Base-by-base conservation (phyloP, 208 protist genomes). In the Kentomonas sorsogonicus region DNA sequence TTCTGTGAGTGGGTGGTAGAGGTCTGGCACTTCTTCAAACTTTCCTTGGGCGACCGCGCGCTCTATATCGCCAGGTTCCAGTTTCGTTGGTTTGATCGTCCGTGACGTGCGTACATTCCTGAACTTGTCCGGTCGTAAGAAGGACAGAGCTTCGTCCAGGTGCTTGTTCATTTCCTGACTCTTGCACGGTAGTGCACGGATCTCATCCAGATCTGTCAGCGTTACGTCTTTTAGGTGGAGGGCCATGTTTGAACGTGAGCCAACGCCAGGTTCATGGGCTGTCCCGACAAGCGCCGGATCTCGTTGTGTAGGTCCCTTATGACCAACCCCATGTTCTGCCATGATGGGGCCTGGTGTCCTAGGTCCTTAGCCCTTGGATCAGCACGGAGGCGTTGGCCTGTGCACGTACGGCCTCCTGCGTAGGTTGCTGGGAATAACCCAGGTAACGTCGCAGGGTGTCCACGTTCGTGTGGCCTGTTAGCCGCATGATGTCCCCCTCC, bases 321-420 rank as follows among this genome's bases (percentile, higher is more conserved):
- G 6, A 11, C 4, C 9, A 62, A 5, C 1, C 55, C 43, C 25
- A 62, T 20, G 0, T 53, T 38, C 10, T 51, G 25, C 5, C 23
- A 38, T 30, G 7, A 22, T 0, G 56, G 56, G 0, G 40, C 1
- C 0, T 26, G 7, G 36, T 52, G 56, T 2, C 38, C 56, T 39
- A 51, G 6, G 2, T 16, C 25, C 15, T 62, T 33, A 33, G 30
- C 27, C 43, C 56, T 4, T 23, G 20, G 56, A 62, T 23, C 43
- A 51, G 29, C 30, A 29, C 34, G n/a, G 34, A 38, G 29, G 41
- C 56, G 56, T 27, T 53, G 56, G 51, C 56, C 56, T 51, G 56
- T 22, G 38, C 56, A 7, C 20, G 39, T 25, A 34, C 30, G 43
- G 45, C 56, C 56, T 62, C 56, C 56, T 18, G n/a, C 3, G 54